phyloP scores from a whole-genome alignment of 768 basidiomycete species.

The Omphalotus guepiniiformis region DNA sequence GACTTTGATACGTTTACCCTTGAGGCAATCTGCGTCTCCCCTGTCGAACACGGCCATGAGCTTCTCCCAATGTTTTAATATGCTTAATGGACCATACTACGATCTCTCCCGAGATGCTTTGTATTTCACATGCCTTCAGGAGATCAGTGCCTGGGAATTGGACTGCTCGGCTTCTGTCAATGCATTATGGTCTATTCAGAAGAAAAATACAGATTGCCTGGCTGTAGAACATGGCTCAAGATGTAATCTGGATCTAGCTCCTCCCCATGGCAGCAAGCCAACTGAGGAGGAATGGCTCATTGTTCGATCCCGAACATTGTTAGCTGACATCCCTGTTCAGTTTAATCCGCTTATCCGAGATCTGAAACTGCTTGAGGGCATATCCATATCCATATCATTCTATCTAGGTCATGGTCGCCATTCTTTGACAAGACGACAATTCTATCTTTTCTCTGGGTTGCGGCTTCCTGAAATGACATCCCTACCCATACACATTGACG shows the following conservation, averaged over 20 bases:
- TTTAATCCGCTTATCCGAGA: neutral
- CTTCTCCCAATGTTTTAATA: conserved; percentile 11
- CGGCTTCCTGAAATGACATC: conserved; percentile 17
- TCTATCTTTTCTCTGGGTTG: conserved; percentile 17
- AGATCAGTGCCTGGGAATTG: conserved; percentile 7
- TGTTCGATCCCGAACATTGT: neutral
- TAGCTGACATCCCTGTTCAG: neutral
- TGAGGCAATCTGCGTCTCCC: conserved; percentile 8
- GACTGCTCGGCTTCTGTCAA: no score
- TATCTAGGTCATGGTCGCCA: conserved; percentile 3
- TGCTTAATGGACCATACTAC: conserved; percentile 12
- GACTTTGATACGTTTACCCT: conserved; percentile 18
- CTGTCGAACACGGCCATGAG: conserved; percentile 8
- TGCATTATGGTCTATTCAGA: neutral
- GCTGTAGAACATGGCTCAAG: neutral
- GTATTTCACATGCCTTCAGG: conserved; percentile 13
- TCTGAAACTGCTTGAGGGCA: neutral
- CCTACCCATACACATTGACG: conserved; percentile 18
- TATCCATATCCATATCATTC: conserved; percentile 6
- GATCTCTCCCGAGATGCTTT: conserved; percentile 11
- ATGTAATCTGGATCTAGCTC: neutral
- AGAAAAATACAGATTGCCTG: neutral
- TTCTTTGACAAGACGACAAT: neutral
- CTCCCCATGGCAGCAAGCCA: neutral
- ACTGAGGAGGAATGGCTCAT: neutral